These are phyloP conservation scores for Stramenopiles sp. DNA, from an alignment of 352 stramenopile genomes.

Conservation along the genomic window DNA sequence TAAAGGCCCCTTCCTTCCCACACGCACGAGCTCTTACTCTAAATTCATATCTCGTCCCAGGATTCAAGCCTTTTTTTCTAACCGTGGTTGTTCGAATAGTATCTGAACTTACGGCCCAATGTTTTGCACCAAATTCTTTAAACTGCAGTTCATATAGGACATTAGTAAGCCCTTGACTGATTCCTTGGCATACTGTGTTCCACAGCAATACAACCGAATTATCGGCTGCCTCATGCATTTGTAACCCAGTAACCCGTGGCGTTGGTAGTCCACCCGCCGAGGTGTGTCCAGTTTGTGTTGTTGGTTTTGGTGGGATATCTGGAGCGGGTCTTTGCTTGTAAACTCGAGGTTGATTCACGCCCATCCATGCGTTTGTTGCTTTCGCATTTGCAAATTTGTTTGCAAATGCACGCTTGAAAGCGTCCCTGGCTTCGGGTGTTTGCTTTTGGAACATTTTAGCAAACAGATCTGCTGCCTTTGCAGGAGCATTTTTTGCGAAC, in stretches of 20 bases:
- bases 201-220: constrained; percentile 3
- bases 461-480: not conserved
- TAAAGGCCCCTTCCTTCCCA: not conserved
- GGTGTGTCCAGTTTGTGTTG: not conserved
- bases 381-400: not conserved
- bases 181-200: constrained; percentile 6
- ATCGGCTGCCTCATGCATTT: constrained; percentile 5
- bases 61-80: constrained; percentile 11
- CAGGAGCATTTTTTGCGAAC: constrained; percentile 6
- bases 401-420: not conserved
- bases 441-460: constrained; percentile 11
- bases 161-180: not conserved
- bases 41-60: constrained; percentile 5
- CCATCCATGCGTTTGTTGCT: not conserved
- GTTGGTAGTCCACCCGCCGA: not conserved
- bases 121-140: constrained; percentile 6
- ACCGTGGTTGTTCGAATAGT: constrained; percentile 6
- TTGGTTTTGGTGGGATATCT: not conserved
- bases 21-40: not conserved
- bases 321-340: not conserved
- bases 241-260: constrained; percentile 4
- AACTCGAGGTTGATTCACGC: not conserved
- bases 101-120: constrained; percentile 8
- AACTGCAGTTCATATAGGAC: constrained; percentile 4
- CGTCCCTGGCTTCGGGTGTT: not conserved